Evolutionary conservation across 208 protist genomes (phyloP), one percentile per base, ranked within the genome.

Genomic region (Wallacemonas sp.): DNA sequence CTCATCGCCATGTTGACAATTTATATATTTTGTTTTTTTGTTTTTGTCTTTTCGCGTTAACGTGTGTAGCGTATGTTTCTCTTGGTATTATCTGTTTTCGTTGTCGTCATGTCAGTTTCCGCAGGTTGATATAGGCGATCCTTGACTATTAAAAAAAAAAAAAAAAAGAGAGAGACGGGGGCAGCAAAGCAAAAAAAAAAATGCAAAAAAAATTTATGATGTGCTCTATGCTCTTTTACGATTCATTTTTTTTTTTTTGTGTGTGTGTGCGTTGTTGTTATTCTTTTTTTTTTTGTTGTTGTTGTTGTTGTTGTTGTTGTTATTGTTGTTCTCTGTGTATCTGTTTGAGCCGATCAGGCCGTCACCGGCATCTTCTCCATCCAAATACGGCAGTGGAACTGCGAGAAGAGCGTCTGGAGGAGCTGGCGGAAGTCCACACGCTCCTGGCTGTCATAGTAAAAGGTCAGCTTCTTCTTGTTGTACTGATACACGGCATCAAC

Each of bases 321-420:
- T 41, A 21, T 21, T n/a, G 42, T 21, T 49, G 42, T 49, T n/a
- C n/a, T n/a, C n/a, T n/a, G n/a, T n/a, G n/a, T n/a, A n/a, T n/a
- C n/a, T n/a, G n/a, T n/a, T n/a, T n/a, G n/a, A n/a, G n/a, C 36
- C 36, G 14, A 14, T 41, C 36, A 41, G 36, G 36, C 36, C 36
- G 36, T 41, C 26, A 60, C 53, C 51, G 68, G 58, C 44, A 79
- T 39, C 6, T 68, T 65, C 38, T 77, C 41, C 86, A 92, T 90
- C 88, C 91, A 96, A 41, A 94, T 94, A 33, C 88, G 84, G 71
- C 91, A 94, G 72, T 81, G 84, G 59, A 86, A 93, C 56, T 82
- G 77, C 1, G 78, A 78, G 53, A 91, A 94, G 44, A 92, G 75
- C 31, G 70, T 76, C 54, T 84, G 82, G 56, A 96, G 78, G 30